These are phyloP conservation scores for Eucalyptus marginata DNA, from an alignment of 345 rosid species.

Conservation along the genomic window DNA sequence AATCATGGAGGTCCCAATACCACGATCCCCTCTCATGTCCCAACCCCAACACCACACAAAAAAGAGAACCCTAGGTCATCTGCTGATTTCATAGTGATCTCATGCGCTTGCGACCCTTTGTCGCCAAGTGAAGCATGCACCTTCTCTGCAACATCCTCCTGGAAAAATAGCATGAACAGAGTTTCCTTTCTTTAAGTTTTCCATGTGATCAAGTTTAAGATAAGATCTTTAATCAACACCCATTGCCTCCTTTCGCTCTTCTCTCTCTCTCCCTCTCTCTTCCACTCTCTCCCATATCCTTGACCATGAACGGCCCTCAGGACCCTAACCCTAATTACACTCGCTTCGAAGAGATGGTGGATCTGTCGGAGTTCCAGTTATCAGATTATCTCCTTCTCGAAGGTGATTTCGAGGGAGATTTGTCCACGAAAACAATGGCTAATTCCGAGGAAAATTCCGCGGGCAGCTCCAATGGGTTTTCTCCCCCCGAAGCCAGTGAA, in stretches of 20 bases:
- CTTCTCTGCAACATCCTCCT: not conserved
- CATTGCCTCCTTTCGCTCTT: not conserved
- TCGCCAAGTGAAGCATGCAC: not conserved
- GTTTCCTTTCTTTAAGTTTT: not conserved
- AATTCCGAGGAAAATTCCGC: not conserved
- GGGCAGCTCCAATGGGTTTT: slow-evolving; percentile 3
- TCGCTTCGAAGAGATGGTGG: not conserved
- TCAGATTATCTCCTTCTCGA: slow-evolving; percentile 25
- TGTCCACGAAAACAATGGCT: slow-evolving; percentile 7
- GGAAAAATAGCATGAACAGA: not conserved
- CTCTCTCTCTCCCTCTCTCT: not conserved
- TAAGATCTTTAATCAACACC: not conserved
- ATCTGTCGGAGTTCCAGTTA: slow-evolving; percentile 17
- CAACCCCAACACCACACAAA: not conserved
- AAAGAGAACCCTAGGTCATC: not conserved
- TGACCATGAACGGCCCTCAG: slow-evolving; percentile 16
- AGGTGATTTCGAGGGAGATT: slow-evolving; percentile 6
- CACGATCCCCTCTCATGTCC: not conserved
- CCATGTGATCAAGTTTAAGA: not conserved
- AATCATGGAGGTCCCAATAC: not conserved
- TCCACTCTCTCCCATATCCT: not conserved
- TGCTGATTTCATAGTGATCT: not conserved
- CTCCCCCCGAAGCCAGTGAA: not conserved
- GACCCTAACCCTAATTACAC: slow-evolving; percentile 33
- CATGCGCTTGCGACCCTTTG: not conserved